Percentiles rank a stretch among this genome's conserved stretches.
Conservation (phyloP, 75 land plant genomes). For the Selaginella moellendorffii region DNA sequence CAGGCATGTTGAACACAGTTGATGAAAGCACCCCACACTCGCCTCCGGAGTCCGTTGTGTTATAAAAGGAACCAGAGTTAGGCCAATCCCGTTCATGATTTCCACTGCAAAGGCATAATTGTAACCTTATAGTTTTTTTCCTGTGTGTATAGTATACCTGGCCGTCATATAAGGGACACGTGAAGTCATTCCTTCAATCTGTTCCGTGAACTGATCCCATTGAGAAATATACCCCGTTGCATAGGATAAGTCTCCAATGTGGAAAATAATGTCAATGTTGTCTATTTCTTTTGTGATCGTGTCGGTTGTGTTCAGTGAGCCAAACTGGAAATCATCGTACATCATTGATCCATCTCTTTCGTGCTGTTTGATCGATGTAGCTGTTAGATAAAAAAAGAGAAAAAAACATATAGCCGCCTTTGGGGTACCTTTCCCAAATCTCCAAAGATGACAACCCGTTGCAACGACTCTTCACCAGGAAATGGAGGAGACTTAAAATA, state of each 20-base stretch:
- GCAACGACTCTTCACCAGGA: slow-evolving; percentile 83
- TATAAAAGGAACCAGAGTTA: slow-evolving; percentile 67
- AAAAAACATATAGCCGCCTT: background rate
- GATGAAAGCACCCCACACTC: slow-evolving; percentile 93
- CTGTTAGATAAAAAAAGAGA: background rate
- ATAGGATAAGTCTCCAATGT: slow-evolving; percentile 84
- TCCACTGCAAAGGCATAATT: slow-evolving; percentile 41
- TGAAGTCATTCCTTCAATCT: slow-evolving; percentile 65
- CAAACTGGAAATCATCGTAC: slow-evolving; percentile 64
- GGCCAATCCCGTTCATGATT: slow-evolving; percentile 99
- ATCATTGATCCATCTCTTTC: slow-evolving; percentile 83
- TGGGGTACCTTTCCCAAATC: slow-evolving; percentile 97
- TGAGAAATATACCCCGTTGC: slow-evolving; percentile 85
- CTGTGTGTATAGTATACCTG: slow-evolving; percentile 35
- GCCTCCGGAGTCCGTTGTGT: slow-evolving; percentile 75
- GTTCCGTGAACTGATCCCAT: slow-evolving; percentile 94
- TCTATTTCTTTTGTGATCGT: slow-evolving; percentile 52
- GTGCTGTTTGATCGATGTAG: background rate
- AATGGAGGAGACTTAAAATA: slow-evolving; percentile 63
- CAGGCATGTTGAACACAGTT: slow-evolving; percentile 65
- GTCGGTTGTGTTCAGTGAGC: slow-evolving; percentile 86
- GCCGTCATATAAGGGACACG: slow-evolving; percentile 88
- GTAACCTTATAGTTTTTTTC: background rate
- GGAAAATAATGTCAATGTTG: slow-evolving; percentile 68
- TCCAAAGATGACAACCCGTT: slow-evolving; percentile 74